Evolutionary conservation across 2,329 filamentous ascomycete species (phyloP).

Genomic region (Microcyclospora tardicrescens): DNA sequence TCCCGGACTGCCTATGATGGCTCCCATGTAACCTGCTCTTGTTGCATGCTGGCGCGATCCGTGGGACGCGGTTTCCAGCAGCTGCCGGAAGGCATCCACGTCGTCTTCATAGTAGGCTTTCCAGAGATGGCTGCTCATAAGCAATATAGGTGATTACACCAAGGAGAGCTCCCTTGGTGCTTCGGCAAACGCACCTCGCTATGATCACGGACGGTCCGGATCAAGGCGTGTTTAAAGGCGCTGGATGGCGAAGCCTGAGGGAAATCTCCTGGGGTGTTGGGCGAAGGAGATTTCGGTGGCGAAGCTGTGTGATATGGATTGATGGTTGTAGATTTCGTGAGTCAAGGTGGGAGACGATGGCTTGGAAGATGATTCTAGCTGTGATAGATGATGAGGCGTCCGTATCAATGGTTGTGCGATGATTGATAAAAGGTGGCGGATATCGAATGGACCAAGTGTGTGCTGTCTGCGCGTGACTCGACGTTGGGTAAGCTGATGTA

Average conservation of each 20-base stretch:
- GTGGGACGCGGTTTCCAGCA: conserved; percentile 63
- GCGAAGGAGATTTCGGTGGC: too few relatives aligned
- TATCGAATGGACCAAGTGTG: too few relatives aligned
- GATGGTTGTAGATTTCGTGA: background rate
- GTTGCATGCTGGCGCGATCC: conserved; percentile 39
- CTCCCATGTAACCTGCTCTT: conserved; percentile 19
- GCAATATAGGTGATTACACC: conserved; percentile 32
- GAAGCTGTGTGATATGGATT: background rate
- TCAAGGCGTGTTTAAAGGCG: conserved; percentile 89
- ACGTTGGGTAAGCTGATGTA: too few relatives aligned
- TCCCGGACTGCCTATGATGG: conserved; percentile 31
- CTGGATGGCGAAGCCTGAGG: conserved; percentile 34
- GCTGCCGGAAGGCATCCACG: conserved; percentile 84
- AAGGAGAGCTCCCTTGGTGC: conserved; percentile 31
- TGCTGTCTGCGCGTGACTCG: too few relatives aligned
- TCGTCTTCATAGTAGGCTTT: conserved; percentile 95
- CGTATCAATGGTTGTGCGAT: too few relatives aligned
- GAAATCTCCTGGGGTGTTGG: conserved; percentile 11
- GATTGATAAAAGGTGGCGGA: too few relatives aligned
- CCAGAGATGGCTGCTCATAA: conserved; percentile 93
- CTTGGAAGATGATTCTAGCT: too few relatives aligned
- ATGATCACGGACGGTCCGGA: conserved; percentile 55
- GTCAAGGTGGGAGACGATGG: background rate
- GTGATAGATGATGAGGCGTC: too few relatives aligned
- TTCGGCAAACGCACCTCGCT: conserved; percentile 67